Evolutionary conservation across 2,329 filamentous ascomycete genomes (phyloP).

Genomic region (Clathrospora elynae): DNA sequence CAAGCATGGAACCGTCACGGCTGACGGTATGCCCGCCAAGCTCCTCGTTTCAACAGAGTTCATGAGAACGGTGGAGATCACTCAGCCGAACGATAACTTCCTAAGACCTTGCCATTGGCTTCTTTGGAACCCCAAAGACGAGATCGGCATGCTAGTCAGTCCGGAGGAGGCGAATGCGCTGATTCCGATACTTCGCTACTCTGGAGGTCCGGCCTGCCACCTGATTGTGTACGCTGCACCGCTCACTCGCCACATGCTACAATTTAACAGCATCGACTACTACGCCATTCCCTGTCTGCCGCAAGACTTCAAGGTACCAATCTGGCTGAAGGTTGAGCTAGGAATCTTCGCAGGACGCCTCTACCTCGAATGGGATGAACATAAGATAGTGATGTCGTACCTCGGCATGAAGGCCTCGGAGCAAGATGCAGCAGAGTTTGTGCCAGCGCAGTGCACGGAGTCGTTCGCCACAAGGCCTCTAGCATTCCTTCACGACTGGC

Average conservation of each 20-base stretch:
- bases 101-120: slow-evolving; percentile 61
- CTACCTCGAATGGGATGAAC: slow-evolving; percentile 60
- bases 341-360: slow-evolving; percentile 64
- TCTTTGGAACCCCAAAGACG: slow-evolving; percentile 55
- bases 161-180: slow-evolving; percentile 65
- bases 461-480: too few species aligned
- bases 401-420: too few species aligned
- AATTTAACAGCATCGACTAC: slow-evolving; percentile 59
- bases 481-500: too few species aligned
- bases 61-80: slow-evolving; percentile 49
- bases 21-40: too few species aligned
- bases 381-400: too few species aligned
- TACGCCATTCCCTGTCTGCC: slow-evolving; percentile 57
- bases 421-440: too few species aligned
- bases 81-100: slow-evolving; percentile 48
- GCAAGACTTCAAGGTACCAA: slow-evolving; percentile 47
- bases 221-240: slow-evolving; percentile 64
- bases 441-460: too few species aligned
- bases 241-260: slow-evolving; percentile 61
- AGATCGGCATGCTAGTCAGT: slow-evolving; percentile 61
- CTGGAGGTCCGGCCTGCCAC: slow-evolving; percentile 24
- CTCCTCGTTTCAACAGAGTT: slow-evolving; percentile 56
- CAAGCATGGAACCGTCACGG: too few species aligned
- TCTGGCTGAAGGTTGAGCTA: slow-evolving; percentile 60
- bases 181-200: slow-evolving; percentile 50